A percentile compares a stretch with the other conserved stretches of the same genome.
Evolutionary conservation across 305 asterid genomes (phyloP).

Genomic region (Plantago coronopus): DNA sequence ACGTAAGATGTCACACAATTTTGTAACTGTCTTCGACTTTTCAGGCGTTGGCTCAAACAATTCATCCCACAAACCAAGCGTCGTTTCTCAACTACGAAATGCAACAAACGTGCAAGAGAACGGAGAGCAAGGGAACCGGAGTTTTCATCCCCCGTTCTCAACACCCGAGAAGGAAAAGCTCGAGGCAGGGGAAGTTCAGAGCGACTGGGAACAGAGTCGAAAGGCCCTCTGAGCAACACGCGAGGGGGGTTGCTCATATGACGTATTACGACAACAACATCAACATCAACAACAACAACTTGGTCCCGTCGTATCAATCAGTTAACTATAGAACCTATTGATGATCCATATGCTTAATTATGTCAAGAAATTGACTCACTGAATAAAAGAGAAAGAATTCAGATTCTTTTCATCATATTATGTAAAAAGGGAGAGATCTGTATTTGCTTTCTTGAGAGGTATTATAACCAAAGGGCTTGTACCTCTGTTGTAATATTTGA

Average conservation of each 20-base stretch:
- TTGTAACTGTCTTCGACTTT: not conserved
- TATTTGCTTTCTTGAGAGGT: constrained; percentile 18
- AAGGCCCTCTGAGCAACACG: constrained; percentile 32
- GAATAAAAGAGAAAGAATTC: constrained; percentile 1
- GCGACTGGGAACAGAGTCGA: constrained; percentile 38
- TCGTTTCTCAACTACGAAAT: constrained; percentile 25
- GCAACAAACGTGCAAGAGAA: constrained; percentile 38
- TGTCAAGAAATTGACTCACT: constrained; percentile 4
- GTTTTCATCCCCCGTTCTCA: constrained; percentile 72
- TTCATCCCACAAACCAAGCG: constrained; percentile 36
- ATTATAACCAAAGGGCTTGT: constrained; percentile 21
- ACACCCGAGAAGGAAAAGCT: constrained; percentile 39
- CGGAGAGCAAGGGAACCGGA: constrained; percentile 82
- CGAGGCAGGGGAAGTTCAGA: constrained; percentile 37
- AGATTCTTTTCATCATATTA: constrained; percentile 20
- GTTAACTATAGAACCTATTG: constrained; percentile 41
- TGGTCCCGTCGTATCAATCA: constrained; percentile 33
- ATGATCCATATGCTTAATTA: constrained; percentile 8
- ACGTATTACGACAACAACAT: constrained; percentile 12
- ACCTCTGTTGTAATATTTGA: constrained; percentile 24
- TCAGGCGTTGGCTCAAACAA: constrained; percentile 48
- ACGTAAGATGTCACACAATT: not conserved
- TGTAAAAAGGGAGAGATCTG: constrained; percentile 15
- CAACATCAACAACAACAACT: constrained; percentile 12
- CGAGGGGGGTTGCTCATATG: constrained; percentile 44